phyloP scores from a whole-genome alignment of 1,284 basidiomycete species.

The Trichosporon ovoides region DNA sequence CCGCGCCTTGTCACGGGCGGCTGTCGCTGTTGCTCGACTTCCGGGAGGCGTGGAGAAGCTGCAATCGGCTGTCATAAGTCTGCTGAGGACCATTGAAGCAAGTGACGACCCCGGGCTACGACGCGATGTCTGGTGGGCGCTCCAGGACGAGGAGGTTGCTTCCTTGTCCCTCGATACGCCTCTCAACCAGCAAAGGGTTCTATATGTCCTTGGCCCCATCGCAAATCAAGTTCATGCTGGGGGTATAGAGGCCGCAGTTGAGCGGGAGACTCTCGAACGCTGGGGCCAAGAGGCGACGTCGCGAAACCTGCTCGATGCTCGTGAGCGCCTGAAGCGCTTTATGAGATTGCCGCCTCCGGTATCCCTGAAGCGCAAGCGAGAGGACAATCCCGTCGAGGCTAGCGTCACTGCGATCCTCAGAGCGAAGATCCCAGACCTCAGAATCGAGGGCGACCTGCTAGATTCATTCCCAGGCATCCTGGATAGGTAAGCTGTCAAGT shows the following conservation, averaged over 20 bases:
- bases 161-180: neutral
- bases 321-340: slow-evolving; percentile 8
- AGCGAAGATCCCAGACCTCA: slow-evolving; percentile 11
- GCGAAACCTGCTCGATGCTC: slow-evolving; percentile 3
- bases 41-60: slow-evolving; percentile 10
- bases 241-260: neutral
- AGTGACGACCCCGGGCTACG: slow-evolving; percentile 14
- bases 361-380: slow-evolving; percentile 16
- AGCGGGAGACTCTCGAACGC: neutral
- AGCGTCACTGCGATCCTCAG: slow-evolving; percentile 5
- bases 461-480: slow-evolving; percentile 3
- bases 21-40: slow-evolving; percentile 12
- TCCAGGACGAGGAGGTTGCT: neutral
- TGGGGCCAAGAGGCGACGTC: slow-evolving; percentile 8
- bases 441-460: slow-evolving; percentile 7
- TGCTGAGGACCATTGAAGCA: slow-evolving; percentile 11
- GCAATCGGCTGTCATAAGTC: slow-evolving; percentile 7
- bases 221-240: neutral
- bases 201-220: slow-evolving; percentile 11
- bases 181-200: slow-evolving; percentile 3
- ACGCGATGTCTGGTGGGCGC: slow-evolving; percentile 27
- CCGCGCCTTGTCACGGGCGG: slow-evolving; percentile 20
- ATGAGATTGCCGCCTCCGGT: slow-evolving; percentile 8
- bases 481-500: neutral
- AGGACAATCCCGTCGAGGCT: slow-evolving; percentile 1